Evolutionary conservation across 768 basidiomycete species (phyloP), one percentile per base, ranked within the genome.

Genomic region (Coprinopsis sp.): DNA sequence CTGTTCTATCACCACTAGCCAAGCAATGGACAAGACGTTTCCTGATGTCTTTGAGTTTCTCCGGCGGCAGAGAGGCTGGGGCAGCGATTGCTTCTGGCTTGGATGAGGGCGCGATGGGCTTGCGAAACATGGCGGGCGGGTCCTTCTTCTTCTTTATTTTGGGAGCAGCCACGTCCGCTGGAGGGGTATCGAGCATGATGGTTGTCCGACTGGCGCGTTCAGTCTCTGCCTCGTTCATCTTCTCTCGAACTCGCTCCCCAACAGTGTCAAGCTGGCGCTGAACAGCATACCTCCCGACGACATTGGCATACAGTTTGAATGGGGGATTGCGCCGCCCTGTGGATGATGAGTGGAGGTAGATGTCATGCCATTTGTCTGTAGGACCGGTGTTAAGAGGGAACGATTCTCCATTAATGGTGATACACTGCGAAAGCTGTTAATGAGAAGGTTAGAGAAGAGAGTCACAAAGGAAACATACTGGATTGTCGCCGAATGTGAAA

Each of bases 261-360:
- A 77, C 62, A 55, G 70, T 47, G 55, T 69, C 54, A 28, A 87
- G 72, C 55, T 86, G 74, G 39, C 77, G 78, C 40, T 81, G 79
- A 42, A 89, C 79, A 28, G 67, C 71, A 58, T 86, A 78, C 62
- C 83, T 87, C 29, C 85, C 85, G n/a, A 77, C 70, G 34, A 91
- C 78, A 54, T 79, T 81, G 51, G 84, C 87, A 54, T 82, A 77
- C 16, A 85, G 76, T 60, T 85, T 87, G 54, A 90, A 74, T 1
- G 84, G 81, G 0, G 78, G 76, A 52, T 70, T 77, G 39, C 76
- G 79, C 60, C 79, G 82, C 19, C 73, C 65, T 6, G 74, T 70
- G 13, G 76, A 74, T 29, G 81, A 69, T 11, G 78, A 68, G 13
- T 85, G 77, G 18, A 89, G 73, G 62, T 87, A 91, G 24, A 91